Evolutionary conservation across 768 basidiomycete genomes (phyloP), one percentile per base, ranked within the genome.

Genomic region (Sarcodon aspratus): DNA sequence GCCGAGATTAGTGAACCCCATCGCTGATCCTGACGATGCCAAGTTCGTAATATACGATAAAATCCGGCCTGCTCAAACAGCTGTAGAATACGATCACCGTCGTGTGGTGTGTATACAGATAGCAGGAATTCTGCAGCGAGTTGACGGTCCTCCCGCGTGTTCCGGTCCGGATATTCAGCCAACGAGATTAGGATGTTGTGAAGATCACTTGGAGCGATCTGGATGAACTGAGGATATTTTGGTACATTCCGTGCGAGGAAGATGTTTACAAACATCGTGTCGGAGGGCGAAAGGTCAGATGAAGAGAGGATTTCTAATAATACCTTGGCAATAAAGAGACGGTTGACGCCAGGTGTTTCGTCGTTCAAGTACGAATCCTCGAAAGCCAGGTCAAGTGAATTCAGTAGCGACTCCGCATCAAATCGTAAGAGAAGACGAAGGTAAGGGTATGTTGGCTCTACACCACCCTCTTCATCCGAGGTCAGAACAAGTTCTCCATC

Each of bases 241-340:
- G 96, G 91, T 9, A 96, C 79, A 63, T 98, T 99, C 50, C 94
- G 84, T 3, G 96, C 90, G 49, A 98, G 76, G 65, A 99, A 99
- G 52, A 99, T 98, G 59, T 94, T 81, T 45, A 95, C 74, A 63
- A 99, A 88, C 3, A 88, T 92, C 50, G 69, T 66, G 60, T 89
- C 91, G 36, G 73, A 64, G 31, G 76, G 63, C 0, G 78, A 66
- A 27, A 92, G 65, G 45, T 72, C 70, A 18, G 75, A 71, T 46
- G 68, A 61, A 6, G 78, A 69, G 6, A 84, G 55, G 34, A 94
- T 80, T 58, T 97, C 92, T 49, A 93, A 73, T 34, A 97, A 69
- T 48, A 91, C 82, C 56, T 84, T 84, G 59, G 94, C 70, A 54
- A 97, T 81, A 50, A 85, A 73, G 36, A 93, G 80, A 34, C 95